phyloP scores from a whole-genome alignment of 164 flowering plant genomes.

The Cinnamomum chago region DNA sequence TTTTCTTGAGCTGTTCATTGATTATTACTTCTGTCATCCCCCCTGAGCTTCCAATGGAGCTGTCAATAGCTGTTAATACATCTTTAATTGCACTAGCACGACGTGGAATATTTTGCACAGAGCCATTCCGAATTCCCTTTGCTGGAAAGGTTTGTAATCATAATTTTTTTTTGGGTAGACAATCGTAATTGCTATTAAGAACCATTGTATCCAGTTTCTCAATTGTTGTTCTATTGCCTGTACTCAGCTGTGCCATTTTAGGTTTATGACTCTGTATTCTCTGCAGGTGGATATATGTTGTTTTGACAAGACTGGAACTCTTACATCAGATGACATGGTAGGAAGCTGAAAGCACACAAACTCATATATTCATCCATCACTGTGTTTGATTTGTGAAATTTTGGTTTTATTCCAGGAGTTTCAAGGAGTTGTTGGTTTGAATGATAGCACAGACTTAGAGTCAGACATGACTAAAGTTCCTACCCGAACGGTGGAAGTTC shows the following conservation, averaged over 20 bases:
- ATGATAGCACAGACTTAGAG: constrained; percentile 43
- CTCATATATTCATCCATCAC: not conserved
- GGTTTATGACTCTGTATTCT: not conserved
- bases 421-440: constrained; percentile 77
- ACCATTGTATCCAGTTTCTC: not conserved
- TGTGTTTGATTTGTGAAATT: not conserved
- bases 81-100: constrained; percentile 92
- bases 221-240: not conserved
- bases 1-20: constrained; percentile 88
- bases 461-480: constrained; percentile 76
- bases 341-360: constrained; percentile 2
- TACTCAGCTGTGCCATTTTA: not conserved
- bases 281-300: constrained; percentile 97
- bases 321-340: constrained; percentile 99
- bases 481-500: constrained; percentile 60
- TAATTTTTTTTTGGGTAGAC: too few species aligned
- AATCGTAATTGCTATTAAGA: not conserved
- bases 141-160: constrained; percentile 77
- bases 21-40: constrained; percentile 98
- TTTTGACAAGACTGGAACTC: constrained; percentile 97
- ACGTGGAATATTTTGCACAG: constrained; percentile 96
- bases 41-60: constrained; percentile 98
- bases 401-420: constrained; percentile 57
- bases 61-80: constrained; percentile 98
- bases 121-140: constrained; percentile 97